These are phyloP conservation scores for Termitomyces sp. DNA, from an alignment of 768 basidiomycete species.

Conservation along the genomic window DNA sequence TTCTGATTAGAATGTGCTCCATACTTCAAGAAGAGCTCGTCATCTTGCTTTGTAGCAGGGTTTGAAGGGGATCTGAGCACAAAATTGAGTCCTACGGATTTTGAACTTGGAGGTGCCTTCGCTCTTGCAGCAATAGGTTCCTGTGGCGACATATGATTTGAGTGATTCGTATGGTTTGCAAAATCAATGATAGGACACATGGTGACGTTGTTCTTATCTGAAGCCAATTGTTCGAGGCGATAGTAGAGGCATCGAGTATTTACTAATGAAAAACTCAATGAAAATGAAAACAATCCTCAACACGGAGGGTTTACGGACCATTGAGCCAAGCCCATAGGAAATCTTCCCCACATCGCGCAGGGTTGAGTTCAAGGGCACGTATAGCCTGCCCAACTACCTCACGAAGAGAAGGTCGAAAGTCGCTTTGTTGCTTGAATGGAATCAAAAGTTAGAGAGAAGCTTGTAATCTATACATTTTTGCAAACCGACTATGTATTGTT, in stretches of 20 bases:
- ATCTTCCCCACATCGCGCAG: conserved; percentile 28
- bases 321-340: conserved; percentile 93
- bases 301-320: conserved; percentile 41
- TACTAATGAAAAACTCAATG: conserved; percentile 39
- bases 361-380: conserved; percentile 12
- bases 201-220: conserved; percentile 74
- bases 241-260: conserved; percentile 90
- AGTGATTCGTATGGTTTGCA: conserved; percentile 65
- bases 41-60: conserved; percentile 36
- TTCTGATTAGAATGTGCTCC: conserved; percentile 75
- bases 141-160: conserved; percentile 41
- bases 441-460: conserved; percentile 9
- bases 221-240: conserved; percentile 43
- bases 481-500: conserved; percentile 42
- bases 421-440: conserved; percentile 16
- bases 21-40: conserved; percentile 78
- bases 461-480: background rate
- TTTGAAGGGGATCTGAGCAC: conserved; percentile 47
- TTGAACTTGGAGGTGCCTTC: conserved; percentile 31
- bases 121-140: conserved; percentile 31
- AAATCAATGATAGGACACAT: conserved; percentile 91
- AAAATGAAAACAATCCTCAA: background rate
- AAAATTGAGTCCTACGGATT: conserved; percentile 40
- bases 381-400: conserved; percentile 2
- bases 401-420: conserved; percentile 4